Conservation (phyloP, 352 stramenopile species). For the Globisporangium canariense region DNA sequence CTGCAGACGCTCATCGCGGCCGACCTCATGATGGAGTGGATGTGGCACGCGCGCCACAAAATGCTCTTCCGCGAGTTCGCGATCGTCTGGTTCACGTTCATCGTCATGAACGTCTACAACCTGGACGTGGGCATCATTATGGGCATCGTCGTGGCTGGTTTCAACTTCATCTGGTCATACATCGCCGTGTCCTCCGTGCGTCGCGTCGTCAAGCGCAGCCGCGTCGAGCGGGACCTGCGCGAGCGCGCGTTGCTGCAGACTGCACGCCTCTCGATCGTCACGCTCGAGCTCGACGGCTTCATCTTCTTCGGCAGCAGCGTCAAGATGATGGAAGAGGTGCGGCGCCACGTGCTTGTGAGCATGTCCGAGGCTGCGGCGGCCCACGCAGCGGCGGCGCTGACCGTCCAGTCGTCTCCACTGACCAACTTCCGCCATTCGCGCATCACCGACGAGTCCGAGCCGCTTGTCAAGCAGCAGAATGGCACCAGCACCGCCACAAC, state of each 20-base stretch:
- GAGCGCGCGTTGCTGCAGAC: slow-evolving; percentile 70
- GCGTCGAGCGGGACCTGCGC: slow-evolving; percentile 74
- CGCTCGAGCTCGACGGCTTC: slow-evolving; percentile 80
- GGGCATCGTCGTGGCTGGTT: slow-evolving; percentile 87
- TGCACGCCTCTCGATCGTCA: slow-evolving; percentile 80
- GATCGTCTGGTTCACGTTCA: slow-evolving; percentile 93
- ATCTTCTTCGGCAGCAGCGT: slow-evolving; percentile 88
- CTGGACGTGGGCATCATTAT: slow-evolving; percentile 94
- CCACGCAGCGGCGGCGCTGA: slow-evolving; percentile 12
- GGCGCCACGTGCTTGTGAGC: slow-evolving; percentile 75
- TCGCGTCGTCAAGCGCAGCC: slow-evolving; percentile 77
- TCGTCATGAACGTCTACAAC: slow-evolving; percentile 91
- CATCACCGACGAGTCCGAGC: background rate
- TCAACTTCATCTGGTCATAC: slow-evolving; percentile 89
- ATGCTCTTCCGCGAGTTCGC: slow-evolving; percentile 90
- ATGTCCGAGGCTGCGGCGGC: slow-evolving; percentile 17
- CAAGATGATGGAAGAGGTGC: slow-evolving; percentile 86
- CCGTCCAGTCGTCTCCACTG: slow-evolving; percentile 11
- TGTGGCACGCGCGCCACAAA: slow-evolving; percentile 84
- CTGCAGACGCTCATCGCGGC: slow-evolving; percentile 96
- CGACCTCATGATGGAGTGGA: slow-evolving; percentile 98
- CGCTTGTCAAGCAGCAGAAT: background rate
- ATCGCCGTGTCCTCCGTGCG: slow-evolving; percentile 65
- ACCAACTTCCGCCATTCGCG: slow-evolving; percentile 14
- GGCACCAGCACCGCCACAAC: background rate